These are phyloP conservation scores for Orobanche coerulescens DNA, from an alignment of 257 asterid species.

Conservation along the genomic window DNA sequence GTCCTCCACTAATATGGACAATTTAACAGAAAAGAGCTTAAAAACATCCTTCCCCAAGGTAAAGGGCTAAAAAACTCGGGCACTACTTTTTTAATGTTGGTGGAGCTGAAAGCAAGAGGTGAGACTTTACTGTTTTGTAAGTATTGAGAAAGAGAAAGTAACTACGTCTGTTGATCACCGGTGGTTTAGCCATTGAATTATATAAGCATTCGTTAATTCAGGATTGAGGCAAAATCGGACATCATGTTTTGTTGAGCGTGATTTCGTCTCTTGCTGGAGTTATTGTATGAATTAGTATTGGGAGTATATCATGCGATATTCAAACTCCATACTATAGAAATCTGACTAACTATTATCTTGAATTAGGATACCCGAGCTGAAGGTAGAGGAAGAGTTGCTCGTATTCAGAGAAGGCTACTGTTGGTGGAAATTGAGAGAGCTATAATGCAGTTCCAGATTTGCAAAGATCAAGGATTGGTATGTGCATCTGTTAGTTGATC, in stretches of 20 bases:
- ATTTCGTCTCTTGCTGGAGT: neutral
- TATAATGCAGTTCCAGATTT: constrained; percentile 57
- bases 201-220: neutral
- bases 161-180: neutral
- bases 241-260: neutral
- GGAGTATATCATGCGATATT: too few relatives aligned
- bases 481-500: constrained; percentile 1
- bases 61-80: too few relatives aligned
- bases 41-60: too few relatives aligned
- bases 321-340: constrained; percentile 5
- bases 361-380: constrained; percentile 89
- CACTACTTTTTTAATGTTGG: too few relatives aligned
- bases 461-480: constrained; percentile 70
- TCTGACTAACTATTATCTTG: constrained; percentile 19
- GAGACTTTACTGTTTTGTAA: too few relatives aligned
- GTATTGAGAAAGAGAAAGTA: too few relatives aligned
- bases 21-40: too few relatives aligned
- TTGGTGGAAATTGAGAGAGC: constrained; percentile 81
- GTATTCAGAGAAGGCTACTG: constrained; percentile 79
- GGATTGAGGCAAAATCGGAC: neutral
- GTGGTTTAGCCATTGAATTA: neutral
- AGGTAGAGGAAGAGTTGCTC: constrained; percentile 96
- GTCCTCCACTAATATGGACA: too few relatives aligned
- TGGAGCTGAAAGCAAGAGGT: too few relatives aligned
- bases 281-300: neutral